Percentiles rank a stretch among this genome's conserved stretches.
Conservation (phyloP, 2,329 filamentous ascomycete species). For the Exophiala calicioides region DNA sequence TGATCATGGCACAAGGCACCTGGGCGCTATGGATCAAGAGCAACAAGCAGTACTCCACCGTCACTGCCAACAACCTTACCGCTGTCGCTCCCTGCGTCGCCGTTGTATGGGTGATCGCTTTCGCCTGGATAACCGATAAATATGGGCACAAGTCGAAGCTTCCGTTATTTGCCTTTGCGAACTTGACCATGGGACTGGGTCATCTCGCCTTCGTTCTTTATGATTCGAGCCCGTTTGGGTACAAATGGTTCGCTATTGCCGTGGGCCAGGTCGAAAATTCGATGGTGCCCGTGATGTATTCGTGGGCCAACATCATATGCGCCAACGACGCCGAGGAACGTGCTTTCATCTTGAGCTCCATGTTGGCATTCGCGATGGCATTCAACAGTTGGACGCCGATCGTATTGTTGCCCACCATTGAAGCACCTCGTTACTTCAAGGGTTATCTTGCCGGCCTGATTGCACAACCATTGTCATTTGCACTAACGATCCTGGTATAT, state of each 20-base stretch:
- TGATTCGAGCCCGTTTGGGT: conserved; percentile 3
- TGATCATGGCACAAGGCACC: conserved; percentile 1
- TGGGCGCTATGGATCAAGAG: conserved; percentile 4
- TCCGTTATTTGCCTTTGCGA: conserved; percentile 12
- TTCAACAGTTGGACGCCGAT: conserved; percentile 13
- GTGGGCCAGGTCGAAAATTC: conserved; percentile 6
- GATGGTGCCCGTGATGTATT: conserved; percentile 9
- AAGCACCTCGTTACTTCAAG: conserved; percentile 12
- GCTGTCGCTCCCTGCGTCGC: conserved; percentile 9
- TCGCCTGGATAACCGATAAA: conserved; percentile 9
- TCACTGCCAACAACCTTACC: conserved; percentile 8
- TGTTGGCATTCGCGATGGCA: conserved; percentile 11
- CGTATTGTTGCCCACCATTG: conserved; percentile 8
- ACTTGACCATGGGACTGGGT: background rate
- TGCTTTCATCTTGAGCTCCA: conserved; percentile 12
- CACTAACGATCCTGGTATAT: too few relatives aligned
- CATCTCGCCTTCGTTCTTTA: conserved; percentile 7
- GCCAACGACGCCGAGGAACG: conserved; percentile 12
- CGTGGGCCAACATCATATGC: conserved; percentile 11
- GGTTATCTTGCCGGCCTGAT: conserved; percentile 7
- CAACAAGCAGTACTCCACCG: conserved; percentile 1
- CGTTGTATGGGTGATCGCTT: conserved; percentile 8
- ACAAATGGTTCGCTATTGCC: conserved; percentile 11
- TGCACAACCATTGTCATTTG: conserved; percentile 1
- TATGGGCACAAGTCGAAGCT: conserved; percentile 10